Percentiles rank a stretch among this genome's conserved stretches.
Conservation (phyloP, 1,284 basidiomycete genomes). For the Cutaneotrichosporon curvatum region DNA sequence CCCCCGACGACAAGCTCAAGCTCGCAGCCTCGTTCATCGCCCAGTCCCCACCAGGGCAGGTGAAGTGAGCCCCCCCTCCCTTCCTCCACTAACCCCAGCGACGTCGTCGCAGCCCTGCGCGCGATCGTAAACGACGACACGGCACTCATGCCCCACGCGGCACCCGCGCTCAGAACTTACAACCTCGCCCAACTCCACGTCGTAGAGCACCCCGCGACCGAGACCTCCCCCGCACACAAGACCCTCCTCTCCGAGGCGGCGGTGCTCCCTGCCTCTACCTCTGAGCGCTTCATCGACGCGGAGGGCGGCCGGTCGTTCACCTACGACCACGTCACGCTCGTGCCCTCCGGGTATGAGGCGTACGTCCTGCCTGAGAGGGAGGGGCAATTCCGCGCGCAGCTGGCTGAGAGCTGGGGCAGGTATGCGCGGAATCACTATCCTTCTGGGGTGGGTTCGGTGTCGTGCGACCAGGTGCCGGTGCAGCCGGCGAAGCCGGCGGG, state of each 20-base stretch:
- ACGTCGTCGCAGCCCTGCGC: conserved; percentile 80
- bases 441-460: conserved; percentile 68
- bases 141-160: conserved; percentile 64
- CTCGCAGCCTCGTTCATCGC: conserved; percentile 67
- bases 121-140: conserved; percentile 79
- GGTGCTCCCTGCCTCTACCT: conserved; percentile 23
- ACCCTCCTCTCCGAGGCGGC: conserved; percentile 32
- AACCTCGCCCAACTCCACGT: conserved; percentile 77
- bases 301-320: conserved; percentile 65
- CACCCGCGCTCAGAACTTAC: conserved; percentile 70
- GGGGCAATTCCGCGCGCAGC: conserved; percentile 63
- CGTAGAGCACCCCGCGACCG: conserved; percentile 53
- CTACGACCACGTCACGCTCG: conserved; percentile 73
- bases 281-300: conserved; percentile 65
- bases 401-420: conserved; percentile 60
- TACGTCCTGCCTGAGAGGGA: conserved; percentile 58
- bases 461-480: conserved; percentile 30
- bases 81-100: conserved; percentile 42
- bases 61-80: conserved; percentile 52
- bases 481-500: not conserved
- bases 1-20: conserved; percentile 35
- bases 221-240: conserved; percentile 23
- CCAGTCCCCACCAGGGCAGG: conserved; percentile 87
- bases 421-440: conserved; percentile 71
- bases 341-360: conserved; percentile 55